These are phyloP conservation scores for Strobilomyces confusus DNA, from an alignment of 768 basidiomycete genomes.

Conservation along the genomic window DNA sequence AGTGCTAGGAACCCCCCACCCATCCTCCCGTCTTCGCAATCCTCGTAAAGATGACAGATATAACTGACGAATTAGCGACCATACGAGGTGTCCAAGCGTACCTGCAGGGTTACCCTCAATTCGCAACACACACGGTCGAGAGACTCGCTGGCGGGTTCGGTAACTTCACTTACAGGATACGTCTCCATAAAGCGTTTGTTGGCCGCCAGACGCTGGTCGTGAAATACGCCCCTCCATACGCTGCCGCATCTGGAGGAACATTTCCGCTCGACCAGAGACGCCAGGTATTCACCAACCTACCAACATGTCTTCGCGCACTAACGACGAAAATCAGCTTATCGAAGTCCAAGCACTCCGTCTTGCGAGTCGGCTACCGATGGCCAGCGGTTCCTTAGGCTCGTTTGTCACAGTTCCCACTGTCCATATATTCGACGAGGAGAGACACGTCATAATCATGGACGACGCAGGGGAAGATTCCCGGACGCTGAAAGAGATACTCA, in stretches of 20 bases:
- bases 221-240: constrained; percentile 53
- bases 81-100: constrained; percentile 37
- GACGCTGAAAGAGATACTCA: constrained; percentile 41
- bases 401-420: constrained; percentile 48
- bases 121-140: constrained; percentile 38
- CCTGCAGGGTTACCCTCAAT: constrained; percentile 41
- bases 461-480: constrained; percentile 43
- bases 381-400: constrained; percentile 28
- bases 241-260: constrained; percentile 21
- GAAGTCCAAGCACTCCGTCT: constrained; percentile 49
- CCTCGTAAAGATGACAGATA: constrained; percentile 14
- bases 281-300: constrained; percentile 41
- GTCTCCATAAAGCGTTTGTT: constrained; percentile 36
- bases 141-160: constrained; percentile 48
- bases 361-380: constrained; percentile 33
- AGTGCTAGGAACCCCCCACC: not conserved
- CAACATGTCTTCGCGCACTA: not conserved
- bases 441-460: constrained; percentile 57
- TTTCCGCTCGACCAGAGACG: constrained; percentile 42
- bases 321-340: constrained; percentile 34
- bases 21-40: not conserved
- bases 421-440: constrained; percentile 45
- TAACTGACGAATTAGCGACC: constrained; percentile 26
- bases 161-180: constrained; percentile 60
- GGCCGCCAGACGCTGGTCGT: constrained; percentile 48